Percentiles rank a stretch among this genome's conserved stretches.
Evolutionary conservation across 306 rosid species (phyloP).

Genomic region (Glycine tomentella): DNA sequence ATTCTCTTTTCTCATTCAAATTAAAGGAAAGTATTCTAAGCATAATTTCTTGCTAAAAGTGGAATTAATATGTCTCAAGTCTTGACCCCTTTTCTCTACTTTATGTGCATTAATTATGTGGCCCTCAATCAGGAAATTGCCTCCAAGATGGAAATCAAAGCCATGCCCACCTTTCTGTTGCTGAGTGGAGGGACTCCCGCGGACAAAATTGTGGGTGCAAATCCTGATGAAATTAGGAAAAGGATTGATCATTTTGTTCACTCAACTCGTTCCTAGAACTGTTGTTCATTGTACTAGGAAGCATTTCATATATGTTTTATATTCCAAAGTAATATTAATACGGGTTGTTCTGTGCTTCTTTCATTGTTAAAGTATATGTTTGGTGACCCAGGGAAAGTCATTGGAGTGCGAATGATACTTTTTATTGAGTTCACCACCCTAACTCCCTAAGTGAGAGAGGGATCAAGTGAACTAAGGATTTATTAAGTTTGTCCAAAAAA

Average conservation of each 20-base stretch:
- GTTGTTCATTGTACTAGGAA: too few relatives aligned
- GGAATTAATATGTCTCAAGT: too few relatives aligned
- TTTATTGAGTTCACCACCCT: not conserved
- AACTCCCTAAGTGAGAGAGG: too few relatives aligned
- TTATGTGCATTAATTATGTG: conserved; percentile 21
- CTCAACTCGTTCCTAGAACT: conserved; percentile 3
- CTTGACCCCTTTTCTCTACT: too few relatives aligned
- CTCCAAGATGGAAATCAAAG: conserved; percentile 58
- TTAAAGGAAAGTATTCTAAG: not conserved
- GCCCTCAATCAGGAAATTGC: conserved; percentile 46
- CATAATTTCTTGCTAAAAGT: too few relatives aligned
- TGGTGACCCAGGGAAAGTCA: not conserved
- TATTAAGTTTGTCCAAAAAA: too few relatives aligned
- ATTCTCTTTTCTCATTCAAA: not conserved
- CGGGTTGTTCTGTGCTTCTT: conserved; percentile 12
- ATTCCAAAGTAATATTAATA: not conserved
- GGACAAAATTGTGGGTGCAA: conserved; percentile 61
- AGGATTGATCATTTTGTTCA: conserved; percentile 45
- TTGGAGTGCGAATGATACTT: conserved; percentile 12
- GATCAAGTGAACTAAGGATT: too few relatives aligned
- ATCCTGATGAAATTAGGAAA: conserved; percentile 55
- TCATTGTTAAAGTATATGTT: not conserved
- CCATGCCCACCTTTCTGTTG: conserved; percentile 54
- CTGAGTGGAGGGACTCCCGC: conserved; percentile 48
- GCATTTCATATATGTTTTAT: not conserved